Evolutionary conservation across 768 basidiomycete species (phyloP), one percentile per base, ranked within the genome.

Genomic region (Phylloporus sp.): DNA sequence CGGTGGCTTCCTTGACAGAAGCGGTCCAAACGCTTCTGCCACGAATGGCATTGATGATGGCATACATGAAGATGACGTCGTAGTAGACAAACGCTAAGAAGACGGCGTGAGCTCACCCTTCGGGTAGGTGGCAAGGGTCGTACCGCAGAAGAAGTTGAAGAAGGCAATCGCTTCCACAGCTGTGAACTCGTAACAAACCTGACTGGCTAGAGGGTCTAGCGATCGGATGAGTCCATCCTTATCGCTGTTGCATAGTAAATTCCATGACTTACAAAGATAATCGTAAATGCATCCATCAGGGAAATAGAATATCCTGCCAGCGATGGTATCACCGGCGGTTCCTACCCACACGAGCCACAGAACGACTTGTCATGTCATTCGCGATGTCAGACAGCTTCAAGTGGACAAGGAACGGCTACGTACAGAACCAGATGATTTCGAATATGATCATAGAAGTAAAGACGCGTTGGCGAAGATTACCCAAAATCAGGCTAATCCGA

Each of bases 371-470:
- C 3, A 28, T 6, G 20, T 7, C 20, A 35, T 41, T 54, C 28
- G 39, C 34, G 18, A 41, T 1, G 35, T 51, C 47, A 52, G 47
- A 42, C 6, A 34, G 4, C n/a, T 5, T 35, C 34, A 22, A 32
- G 4, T 5, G 1, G 10, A 13, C 10, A 24, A 31, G 16, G 5
- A 15, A 6, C 2, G 13, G n/a, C 42, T 9, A 65, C 61, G 39
- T 27, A 67, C 66, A 54, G 47, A 61, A 57, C 66, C 56, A 69
- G 18, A 55, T n/a, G 24, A 59, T 43, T 53, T 69, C 59, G 11
- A 66, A 66, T n/a, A 58, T 12, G 7, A 68, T 38, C 51, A 40
- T 61, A 2, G 64, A 62, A 2, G 59, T 57, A 29, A 68, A 57
- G 16, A 55, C 43, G 16, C 52, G 46, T 8, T 26, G 38, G 20